phyloP scores from a whole-genome alignment of 257 asterid species.

The Scutellaria barbata region DNA sequence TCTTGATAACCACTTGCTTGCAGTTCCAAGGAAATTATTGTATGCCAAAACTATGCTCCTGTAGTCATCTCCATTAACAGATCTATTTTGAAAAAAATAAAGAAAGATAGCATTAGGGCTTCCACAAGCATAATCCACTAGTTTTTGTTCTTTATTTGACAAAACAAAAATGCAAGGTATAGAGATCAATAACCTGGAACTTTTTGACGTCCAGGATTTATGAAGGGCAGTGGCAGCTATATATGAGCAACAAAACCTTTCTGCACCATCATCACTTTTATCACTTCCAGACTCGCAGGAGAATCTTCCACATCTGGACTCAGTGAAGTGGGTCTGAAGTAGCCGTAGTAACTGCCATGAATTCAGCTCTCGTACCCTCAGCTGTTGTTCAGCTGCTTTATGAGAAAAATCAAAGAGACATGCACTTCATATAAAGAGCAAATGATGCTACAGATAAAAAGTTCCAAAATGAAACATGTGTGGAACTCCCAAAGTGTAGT shows the following conservation, averaged over 20 bases:
- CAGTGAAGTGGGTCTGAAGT: conserved; percentile 64
- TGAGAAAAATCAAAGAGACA: conserved; percentile 33
- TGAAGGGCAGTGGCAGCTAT: conserved; percentile 63
- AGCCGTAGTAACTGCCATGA: conserved; percentile 87
- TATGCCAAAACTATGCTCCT: conserved; percentile 54
- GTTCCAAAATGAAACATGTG: not conserved
- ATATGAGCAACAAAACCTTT: conserved; percentile 73
- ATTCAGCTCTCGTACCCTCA: conserved; percentile 75
- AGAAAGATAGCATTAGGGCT: conserved; percentile 30
- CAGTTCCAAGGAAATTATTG: conserved; percentile 57
- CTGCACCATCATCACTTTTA: conserved; percentile 47
- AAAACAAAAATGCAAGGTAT: not conserved
- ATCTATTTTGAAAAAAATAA: conserved; percentile 38
- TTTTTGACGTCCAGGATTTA: conserved; percentile 58
- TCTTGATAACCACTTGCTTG: conserved; percentile 84
- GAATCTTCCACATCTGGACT: conserved; percentile 51
- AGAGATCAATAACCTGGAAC: conserved; percentile 50
- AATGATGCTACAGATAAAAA: not conserved
- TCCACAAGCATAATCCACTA: conserved; percentile 22
- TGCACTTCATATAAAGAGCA: conserved; percentile 4
- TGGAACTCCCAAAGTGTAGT: not conserved
- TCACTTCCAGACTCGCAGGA: conserved; percentile 50
- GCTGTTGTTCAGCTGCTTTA: conserved; percentile 66
- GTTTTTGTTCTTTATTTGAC: not conserved
- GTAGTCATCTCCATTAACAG: conserved; percentile 48